phyloP scores from a whole-genome alignment of 495 filamentous ascomycete species.

The Penicillium pancosmium region DNA sequence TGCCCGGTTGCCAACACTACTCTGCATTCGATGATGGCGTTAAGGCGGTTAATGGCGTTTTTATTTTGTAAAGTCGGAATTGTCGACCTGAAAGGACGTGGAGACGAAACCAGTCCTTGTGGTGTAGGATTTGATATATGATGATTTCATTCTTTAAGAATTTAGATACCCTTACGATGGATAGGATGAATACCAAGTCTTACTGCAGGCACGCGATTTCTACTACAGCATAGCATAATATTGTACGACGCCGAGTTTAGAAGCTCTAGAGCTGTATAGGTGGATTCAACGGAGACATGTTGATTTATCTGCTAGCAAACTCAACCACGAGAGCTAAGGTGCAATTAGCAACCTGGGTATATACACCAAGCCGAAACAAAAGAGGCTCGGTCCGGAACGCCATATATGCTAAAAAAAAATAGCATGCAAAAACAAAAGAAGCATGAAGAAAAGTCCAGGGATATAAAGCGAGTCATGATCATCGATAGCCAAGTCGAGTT shows the following conservation, averaged over 20 bases:
- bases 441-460: slow-evolving; percentile 3
- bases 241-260: not conserved
- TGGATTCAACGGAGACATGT: not conserved
- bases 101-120: not conserved
- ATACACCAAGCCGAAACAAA: slow-evolving; percentile 26
- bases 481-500: slow-evolving; percentile 1
- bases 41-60: slow-evolving; percentile 7
- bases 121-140: not conserved
- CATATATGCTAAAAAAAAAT: slow-evolving; percentile 17
- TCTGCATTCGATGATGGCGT: slow-evolving; percentile 11
- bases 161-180: not conserved
- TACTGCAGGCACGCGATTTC: not conserved
- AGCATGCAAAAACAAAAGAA: slow-evolving; percentile 10
- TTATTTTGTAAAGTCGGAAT: not conserved
- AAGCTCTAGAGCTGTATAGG: too few species aligned
- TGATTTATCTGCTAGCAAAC: slow-evolving; percentile 21
- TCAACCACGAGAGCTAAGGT: slow-evolving; percentile 19
- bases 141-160: not conserved
- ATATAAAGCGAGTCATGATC: slow-evolving; percentile 16
- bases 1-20: not conserved
- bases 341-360: slow-evolving; percentile 26
- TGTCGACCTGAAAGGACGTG: not conserved
- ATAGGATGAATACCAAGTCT: not conserved
- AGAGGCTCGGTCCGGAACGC: slow-evolving; percentile 16
- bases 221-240: too few species aligned